Conservation (phyloP, 1,284 basidiomycete genomes). For the Vanrija humicola region DNA sequence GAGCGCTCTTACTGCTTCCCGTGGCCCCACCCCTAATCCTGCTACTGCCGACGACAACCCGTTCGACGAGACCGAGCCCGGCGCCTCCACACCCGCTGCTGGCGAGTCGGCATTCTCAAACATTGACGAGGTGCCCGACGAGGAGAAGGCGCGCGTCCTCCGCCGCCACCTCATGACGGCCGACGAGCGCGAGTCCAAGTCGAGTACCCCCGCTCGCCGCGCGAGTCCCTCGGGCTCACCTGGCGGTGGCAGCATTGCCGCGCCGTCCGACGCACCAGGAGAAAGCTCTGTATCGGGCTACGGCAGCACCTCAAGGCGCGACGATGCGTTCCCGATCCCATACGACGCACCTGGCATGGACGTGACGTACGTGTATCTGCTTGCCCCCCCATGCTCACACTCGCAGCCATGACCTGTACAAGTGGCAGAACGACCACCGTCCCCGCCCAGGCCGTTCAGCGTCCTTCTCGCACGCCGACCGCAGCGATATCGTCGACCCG, state of each 20-base stretch:
- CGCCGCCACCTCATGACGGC: slow-evolving; percentile 73
- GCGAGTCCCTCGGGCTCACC: slow-evolving; percentile 5
- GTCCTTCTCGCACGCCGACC: slow-evolving; percentile 64
- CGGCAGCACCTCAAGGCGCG: slow-evolving; percentile 11
- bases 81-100: background rate
- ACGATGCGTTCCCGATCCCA: slow-evolving; percentile 73
- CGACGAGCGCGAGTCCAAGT: slow-evolving; percentile 56
- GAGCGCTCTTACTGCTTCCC: slow-evolving; percentile 12
- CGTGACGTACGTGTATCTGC: slow-evolving; percentile 66
- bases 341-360: slow-evolving; percentile 81
- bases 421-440: slow-evolving; percentile 77
- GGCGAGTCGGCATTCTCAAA: slow-evolving; percentile 34
- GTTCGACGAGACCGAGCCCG: background rate
- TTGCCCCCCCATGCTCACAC: background rate
- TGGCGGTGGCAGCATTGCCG: slow-evolving; percentile 5
- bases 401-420: slow-evolving; percentile 84
- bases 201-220: slow-evolving; percentile 1
- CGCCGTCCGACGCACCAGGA: slow-evolving; percentile 2
- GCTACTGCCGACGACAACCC: background rate
- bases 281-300: slow-evolving; percentile 11
- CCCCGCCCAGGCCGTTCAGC: slow-evolving; percentile 58
- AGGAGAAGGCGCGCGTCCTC: slow-evolving; percentile 77
- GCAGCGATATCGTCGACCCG: slow-evolving; percentile 56
- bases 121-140: slow-evolving; percentile 54
- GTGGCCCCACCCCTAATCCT: background rate